Evolutionary conservation across 2,329 filamentous ascomycete genomes (phyloP).

Genomic region (Hypoxylon sp.): DNA sequence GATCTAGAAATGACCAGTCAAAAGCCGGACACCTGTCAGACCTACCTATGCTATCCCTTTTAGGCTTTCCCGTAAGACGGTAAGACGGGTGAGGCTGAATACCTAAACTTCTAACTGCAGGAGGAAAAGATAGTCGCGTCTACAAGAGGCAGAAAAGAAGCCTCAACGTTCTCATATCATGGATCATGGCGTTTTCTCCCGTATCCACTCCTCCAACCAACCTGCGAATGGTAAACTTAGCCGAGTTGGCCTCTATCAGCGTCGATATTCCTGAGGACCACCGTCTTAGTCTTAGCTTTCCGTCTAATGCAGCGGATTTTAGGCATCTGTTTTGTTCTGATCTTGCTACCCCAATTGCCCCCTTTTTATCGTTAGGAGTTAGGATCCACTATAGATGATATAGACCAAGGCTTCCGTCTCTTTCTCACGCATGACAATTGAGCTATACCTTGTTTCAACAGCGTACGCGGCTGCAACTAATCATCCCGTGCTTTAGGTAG

Average conservation of each 20-base stretch:
- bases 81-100: constrained; percentile 23
- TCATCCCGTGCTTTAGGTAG: constrained; percentile 3
- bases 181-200: constrained; percentile 1
- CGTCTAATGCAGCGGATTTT: constrained; percentile 9
- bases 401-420: constrained; percentile 1
- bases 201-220: constrained; percentile 9
- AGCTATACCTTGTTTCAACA: constrained; percentile 6
- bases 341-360: constrained; percentile 2
- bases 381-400: constrained; percentile 7
- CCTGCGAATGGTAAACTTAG: constrained; percentile 8
- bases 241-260: constrained; percentile 9
- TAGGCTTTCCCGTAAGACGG: constrained; percentile 20
- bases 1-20: constrained; percentile 37
- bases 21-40: constrained; percentile 8
- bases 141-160: not conserved
- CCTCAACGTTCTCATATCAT: constrained; percentile 9
- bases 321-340: constrained; percentile 28
- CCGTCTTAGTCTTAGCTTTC: too few relatives aligned
- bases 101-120: constrained; percentile 11
- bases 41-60: constrained; percentile 5
- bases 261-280: too few relatives aligned
- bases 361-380: constrained; percentile 1
- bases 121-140: not conserved
- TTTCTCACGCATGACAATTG: constrained; percentile 7
- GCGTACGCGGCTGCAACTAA: not conserved